Evolutionary conservation across 2,329 filamentous ascomycete genomes (phyloP).

Genomic region (Aureobasidium sp.): DNA sequence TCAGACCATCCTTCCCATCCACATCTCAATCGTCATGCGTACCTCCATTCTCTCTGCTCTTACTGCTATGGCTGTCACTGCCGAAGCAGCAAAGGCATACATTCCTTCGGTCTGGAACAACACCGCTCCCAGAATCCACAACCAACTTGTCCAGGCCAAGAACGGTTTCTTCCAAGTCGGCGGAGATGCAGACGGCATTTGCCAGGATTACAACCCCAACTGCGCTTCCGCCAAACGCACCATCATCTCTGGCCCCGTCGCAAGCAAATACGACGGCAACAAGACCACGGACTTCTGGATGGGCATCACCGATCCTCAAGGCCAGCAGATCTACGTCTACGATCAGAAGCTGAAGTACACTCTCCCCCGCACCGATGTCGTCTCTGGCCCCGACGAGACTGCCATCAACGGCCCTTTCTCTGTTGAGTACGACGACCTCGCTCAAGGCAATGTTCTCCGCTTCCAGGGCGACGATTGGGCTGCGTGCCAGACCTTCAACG

Average conservation of each 20-base stretch:
- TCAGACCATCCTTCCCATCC: not conserved
- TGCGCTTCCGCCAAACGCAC: not conserved
- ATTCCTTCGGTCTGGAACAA: conserved; percentile 5
- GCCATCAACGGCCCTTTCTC: not conserved
- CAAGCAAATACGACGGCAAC: not conserved
- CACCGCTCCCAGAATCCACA: not conserved
- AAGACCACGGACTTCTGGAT: not conserved
- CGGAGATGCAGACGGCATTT: not conserved
- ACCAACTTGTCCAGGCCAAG: not conserved
- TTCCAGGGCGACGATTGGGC: not conserved
- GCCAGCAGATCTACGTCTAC: not conserved
- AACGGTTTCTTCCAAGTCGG: not conserved
- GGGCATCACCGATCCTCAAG: not conserved
- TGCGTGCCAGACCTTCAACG: not conserved
- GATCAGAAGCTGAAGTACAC: not conserved
- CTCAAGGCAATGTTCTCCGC: not conserved
- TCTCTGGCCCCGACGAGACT: not conserved
- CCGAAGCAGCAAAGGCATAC: not conserved
- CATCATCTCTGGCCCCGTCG: not conserved
- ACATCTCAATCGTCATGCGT: not conserved
- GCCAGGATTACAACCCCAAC: not conserved
- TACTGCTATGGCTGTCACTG: not conserved
- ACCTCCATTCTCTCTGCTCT: not conserved
- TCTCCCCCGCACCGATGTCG: not conserved
- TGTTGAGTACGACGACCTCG: not conserved